Conservation (phyloP, 495 filamentous ascomycete genomes). For the Aspergillus taichungensis region DNA sequence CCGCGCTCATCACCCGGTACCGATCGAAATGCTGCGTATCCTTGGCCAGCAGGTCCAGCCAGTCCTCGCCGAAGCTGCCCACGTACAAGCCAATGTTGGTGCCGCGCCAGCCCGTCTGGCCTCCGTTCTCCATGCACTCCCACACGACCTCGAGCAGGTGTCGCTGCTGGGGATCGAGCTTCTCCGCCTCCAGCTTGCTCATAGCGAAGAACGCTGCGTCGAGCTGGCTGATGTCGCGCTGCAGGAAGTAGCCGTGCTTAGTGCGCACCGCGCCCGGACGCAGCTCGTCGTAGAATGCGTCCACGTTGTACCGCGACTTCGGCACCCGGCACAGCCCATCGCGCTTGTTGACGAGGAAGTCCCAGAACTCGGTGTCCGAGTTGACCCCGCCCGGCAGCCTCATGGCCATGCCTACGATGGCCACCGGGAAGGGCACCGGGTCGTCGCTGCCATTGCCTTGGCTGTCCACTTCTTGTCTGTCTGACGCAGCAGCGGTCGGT, state of each 20-base stretch:
- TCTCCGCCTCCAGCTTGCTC: constrained; percentile 33
- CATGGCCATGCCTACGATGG: constrained; percentile 35
- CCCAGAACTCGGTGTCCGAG: constrained; percentile 21
- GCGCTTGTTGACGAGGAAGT: constrained; percentile 24
- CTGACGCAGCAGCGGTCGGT: too few relatives aligned
- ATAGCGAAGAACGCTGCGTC: constrained; percentile 32
- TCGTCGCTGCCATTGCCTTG: too few relatives aligned
- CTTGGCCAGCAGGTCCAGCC: constrained; percentile 14
- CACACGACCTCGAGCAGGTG: constrained; percentile 44
- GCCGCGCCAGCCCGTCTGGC: constrained; percentile 35
- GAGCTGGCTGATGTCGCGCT: constrained; percentile 23
- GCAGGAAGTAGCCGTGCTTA: constrained; percentile 42
- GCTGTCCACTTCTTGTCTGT: too few relatives aligned
- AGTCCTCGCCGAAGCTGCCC: constrained; percentile 33
- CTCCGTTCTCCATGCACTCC: constrained; percentile 33
- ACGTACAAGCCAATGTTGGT: constrained; percentile 36
- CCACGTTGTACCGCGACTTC: neutral
- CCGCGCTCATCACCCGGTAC: constrained; percentile 9
- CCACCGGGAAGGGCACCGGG: constrained; percentile 16
- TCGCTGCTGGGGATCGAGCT: constrained; percentile 50
- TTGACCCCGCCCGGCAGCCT: constrained; percentile 34
- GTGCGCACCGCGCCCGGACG: constrained; percentile 17
- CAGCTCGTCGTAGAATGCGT: constrained; percentile 13
- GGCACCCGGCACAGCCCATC: constrained; percentile 18
- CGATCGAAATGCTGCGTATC: constrained; percentile 10